phyloP scores from a whole-genome alignment of 352 stramenopile species.

The Phytophthora nicotianae region DNA sequence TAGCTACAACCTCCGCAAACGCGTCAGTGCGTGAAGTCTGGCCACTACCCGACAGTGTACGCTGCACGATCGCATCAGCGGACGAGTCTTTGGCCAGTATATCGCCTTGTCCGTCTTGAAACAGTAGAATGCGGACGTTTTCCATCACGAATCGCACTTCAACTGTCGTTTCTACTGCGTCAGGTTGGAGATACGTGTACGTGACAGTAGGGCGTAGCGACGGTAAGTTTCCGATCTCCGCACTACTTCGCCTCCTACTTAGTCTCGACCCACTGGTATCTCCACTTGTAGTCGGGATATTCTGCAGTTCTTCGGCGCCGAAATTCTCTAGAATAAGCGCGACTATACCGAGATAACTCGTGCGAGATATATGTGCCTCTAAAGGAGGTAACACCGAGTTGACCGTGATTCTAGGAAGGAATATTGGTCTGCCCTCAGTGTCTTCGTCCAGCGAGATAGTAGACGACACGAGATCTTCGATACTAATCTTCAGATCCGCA shows the following conservation, averaged over 20 bases:
- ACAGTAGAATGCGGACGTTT: slow-evolving; percentile 52
- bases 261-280: slow-evolving; percentile 6
- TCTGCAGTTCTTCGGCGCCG: slow-evolving; percentile 61
- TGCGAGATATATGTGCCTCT: slow-evolving; percentile 40
- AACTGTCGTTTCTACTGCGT: slow-evolving; percentile 76
- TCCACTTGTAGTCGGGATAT: slow-evolving; percentile 10
- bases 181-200: slow-evolving; percentile 74
- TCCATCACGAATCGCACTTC: slow-evolving; percentile 67
- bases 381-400: slow-evolving; percentile 43
- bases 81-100: background rate
- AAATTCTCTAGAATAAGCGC: slow-evolving; percentile 76
- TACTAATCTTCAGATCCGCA: slow-evolving; percentile 61
- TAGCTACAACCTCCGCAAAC: slow-evolving; percentile 41
- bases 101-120: slow-evolving; percentile 26
- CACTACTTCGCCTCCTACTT: slow-evolving; percentile 15
- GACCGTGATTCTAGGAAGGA: slow-evolving; percentile 72
- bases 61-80: slow-evolving; percentile 16
- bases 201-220: slow-evolving; percentile 64
- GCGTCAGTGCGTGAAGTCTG: slow-evolving; percentile 2
- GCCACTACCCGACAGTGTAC: slow-evolving; percentile 4
- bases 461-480: slow-evolving; percentile 71
- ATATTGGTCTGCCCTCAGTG: slow-evolving; percentile 15
- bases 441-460: slow-evolving; percentile 41
- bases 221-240: slow-evolving; percentile 17
- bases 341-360: slow-evolving; percentile 69